Evolutionary conservation across 768 basidiomycete genomes (phyloP), one percentile per base, ranked within the genome.

Genomic region (Lentinula boryana): DNA sequence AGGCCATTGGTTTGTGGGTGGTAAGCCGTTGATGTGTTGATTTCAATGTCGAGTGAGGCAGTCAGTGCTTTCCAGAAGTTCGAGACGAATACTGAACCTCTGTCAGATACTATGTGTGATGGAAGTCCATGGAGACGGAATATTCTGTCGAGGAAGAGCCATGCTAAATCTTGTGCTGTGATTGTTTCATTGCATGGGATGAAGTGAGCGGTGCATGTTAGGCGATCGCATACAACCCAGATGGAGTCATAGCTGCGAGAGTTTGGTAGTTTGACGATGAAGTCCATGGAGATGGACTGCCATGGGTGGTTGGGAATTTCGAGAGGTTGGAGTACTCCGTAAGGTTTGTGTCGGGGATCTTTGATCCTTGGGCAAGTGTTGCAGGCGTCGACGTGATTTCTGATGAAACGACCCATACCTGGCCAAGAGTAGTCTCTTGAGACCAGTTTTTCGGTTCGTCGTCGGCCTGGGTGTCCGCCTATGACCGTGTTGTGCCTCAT

Each of bases 191-290:
- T 58, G 55, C 67, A 65, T 0, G 78, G 76, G 38, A 82, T 71
- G 64, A 83, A 81, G 58, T 77, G 73, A 1, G 71, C 74, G 58
- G 68, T 68, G 52, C 76, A 75, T n/a, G 76, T 75, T 36, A 81
- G 61, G 2, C 73, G 64, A 63, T 78, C 72, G 21, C 74, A 71
- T 27, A 82, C 65, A 4, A 27, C 27, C 27, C 27, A 27, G 27
- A 27, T 27, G 27, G 27, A 27, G 27, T 27, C 27, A 2, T 27
- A 27, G 27, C 27, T 3, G 27, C 27, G 27, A 27, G 27, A 27
- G 27, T 27, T 27, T 27, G 27, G 27, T 27, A 27, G 3, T 27
- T 27, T 27, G 27, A 27, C 27, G 27, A 27, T 27, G 27, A 27
- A 27, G 27, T 27, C 27, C 27, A 27, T 27, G 27, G 27, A 27